A percentile compares a stretch with the other conserved stretches of the same genome.
These are phyloP conservation scores for Crithidia mellificae DNA, from an alignment of 208 protist species.

Conservation along the genomic window DNA sequence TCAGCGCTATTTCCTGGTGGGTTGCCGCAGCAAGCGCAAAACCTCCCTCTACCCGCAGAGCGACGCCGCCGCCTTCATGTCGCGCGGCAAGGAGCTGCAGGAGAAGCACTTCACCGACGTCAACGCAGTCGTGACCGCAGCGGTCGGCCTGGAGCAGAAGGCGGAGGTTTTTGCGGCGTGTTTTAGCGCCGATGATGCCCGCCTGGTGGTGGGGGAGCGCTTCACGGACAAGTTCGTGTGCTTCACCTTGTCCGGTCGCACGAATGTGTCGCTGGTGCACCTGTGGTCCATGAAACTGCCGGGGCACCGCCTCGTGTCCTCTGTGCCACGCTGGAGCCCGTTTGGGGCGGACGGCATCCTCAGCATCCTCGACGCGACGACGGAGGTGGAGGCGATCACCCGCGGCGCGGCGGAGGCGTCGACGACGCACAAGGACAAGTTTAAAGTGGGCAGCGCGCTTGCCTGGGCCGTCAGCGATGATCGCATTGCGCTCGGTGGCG, in stretches of 20 bases:
- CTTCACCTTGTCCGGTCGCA: conserved; percentile 45
- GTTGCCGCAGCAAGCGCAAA: conserved; percentile 65
- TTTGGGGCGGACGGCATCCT: conserved; percentile 50
- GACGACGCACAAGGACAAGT: conserved; percentile 55
- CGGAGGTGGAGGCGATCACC: conserved; percentile 63
- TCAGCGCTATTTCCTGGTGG: conserved; percentile 60
- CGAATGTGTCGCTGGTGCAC: conserved; percentile 34
- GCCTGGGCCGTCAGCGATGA: conserved; percentile 56
- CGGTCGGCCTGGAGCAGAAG: conserved; percentile 45
- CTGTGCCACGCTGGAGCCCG: conserved; percentile 54
- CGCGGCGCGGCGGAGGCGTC: conserved; percentile 26
- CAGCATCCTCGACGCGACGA: conserved; percentile 49
- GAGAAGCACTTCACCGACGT: conserved; percentile 53
- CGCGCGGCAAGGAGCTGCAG: conserved; percentile 62
- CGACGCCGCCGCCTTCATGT: conserved; percentile 42
- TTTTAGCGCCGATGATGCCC: conserved; percentile 56
- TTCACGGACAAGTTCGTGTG: conserved; percentile 66
- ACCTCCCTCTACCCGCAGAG: conserved; percentile 58
- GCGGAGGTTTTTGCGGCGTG: conserved; percentile 57
- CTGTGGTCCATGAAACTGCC: conserved; percentile 64
- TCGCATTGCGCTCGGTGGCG: conserved; percentile 61
- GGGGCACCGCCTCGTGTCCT: conserved; percentile 59
- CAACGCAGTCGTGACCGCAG: conserved; percentile 34
- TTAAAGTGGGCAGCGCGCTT: conserved; percentile 73
- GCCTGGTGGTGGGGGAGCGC: conserved; percentile 60